phyloP scores from a whole-genome alignment of 495 filamentous ascomycete species.

The Pseudotulostoma volvatum region DNA sequence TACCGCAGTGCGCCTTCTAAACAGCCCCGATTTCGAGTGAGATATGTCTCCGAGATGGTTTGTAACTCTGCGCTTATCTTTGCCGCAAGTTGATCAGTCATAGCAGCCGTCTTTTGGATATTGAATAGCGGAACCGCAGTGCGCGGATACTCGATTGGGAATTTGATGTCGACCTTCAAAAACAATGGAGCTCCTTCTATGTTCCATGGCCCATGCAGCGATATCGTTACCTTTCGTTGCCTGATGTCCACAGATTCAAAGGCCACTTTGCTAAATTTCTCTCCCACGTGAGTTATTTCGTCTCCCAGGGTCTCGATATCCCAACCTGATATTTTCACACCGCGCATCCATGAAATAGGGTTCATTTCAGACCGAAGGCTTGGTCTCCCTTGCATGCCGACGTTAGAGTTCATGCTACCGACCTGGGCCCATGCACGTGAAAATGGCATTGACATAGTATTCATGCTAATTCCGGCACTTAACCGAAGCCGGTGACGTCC shows the following conservation, averaged over 20 bases:
- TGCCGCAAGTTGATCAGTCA: slow-evolving; percentile 49
- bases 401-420: slow-evolving; percentile 32
- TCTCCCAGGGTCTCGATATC: slow-evolving; percentile 70
- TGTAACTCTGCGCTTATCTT: slow-evolving; percentile 51
- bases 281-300: slow-evolving; percentile 71
- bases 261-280: slow-evolving; percentile 65
- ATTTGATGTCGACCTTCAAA: slow-evolving; percentile 62
- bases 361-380: slow-evolving; percentile 44
- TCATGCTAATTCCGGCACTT: slow-evolving; percentile 28
- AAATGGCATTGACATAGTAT: slow-evolving; percentile 32
- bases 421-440: slow-evolving; percentile 25
- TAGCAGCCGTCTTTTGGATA: slow-evolving; percentile 62
- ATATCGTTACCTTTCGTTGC: slow-evolving; percentile 52
- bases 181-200: slow-evolving; percentile 50
- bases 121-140: slow-evolving; percentile 45
- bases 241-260: slow-evolving; percentile 79
- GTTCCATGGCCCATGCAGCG: slow-evolving; percentile 80
- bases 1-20: slow-evolving; percentile 71
- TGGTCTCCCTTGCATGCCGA: slow-evolving; percentile 49
- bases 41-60: slow-evolving; percentile 51
- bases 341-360: slow-evolving; percentile 84
- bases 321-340: slow-evolving; percentile 70
- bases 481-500: slow-evolving; percentile 10
- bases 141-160: slow-evolving; percentile 64
- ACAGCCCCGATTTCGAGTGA: slow-evolving; percentile 54